Evolutionary conservation across 1,284 basidiomycete species (phyloP).

Genomic region (Irpex lacteus): DNA sequence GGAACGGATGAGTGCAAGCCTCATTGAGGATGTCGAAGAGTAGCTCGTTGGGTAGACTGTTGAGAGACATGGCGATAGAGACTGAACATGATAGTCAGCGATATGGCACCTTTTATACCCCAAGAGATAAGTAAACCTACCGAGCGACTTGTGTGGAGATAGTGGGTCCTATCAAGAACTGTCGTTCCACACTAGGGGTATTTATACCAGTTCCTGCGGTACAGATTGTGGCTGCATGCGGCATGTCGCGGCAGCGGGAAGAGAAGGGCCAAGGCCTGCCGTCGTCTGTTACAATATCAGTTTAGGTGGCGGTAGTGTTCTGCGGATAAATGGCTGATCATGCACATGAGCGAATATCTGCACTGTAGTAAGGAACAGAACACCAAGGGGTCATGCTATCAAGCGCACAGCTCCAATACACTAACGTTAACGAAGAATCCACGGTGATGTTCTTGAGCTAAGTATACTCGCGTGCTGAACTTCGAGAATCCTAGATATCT

Average conservation of each 20-base stretch:
- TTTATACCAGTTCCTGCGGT: background rate
- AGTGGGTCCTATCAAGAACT: background rate
- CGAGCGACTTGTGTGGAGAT: background rate
- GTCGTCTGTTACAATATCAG: no score
- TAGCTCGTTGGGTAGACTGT: conserved; percentile 6
- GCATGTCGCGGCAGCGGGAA: background rate
- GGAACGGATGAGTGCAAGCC: conserved; percentile 6
- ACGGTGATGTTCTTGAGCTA: no score
- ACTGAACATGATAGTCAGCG: background rate
- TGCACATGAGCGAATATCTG: no score
- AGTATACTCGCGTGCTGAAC: no score
- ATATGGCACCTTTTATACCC: background rate
- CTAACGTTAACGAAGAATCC: no score
- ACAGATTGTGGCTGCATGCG: background rate
- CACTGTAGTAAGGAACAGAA: no score
- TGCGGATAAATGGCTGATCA: no score
- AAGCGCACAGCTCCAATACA: no score
- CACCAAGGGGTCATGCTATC: no score
- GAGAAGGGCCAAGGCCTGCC: no score
- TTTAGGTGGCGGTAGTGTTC: no score
- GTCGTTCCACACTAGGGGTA: background rate
- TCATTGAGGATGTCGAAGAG: conserved; percentile 2
- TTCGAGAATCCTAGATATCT: no score
- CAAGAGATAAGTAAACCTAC: background rate
- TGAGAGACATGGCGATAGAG: background rate